Evolutionary conservation across 106 monocot species (phyloP).

Genomic region (Dactylorhiza incarnata): DNA sequence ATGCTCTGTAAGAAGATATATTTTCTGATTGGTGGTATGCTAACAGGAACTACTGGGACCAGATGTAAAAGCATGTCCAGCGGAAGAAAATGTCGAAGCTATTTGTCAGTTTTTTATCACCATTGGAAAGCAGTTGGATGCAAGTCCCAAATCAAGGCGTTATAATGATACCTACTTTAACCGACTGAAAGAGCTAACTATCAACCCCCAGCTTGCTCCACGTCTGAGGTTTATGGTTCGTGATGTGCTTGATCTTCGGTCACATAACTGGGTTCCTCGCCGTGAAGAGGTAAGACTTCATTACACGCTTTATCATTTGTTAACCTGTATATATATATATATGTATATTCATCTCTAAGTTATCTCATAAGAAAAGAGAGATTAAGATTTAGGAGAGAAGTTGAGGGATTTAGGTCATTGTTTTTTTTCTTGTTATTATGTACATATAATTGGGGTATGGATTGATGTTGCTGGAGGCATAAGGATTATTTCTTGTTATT

Average conservation of each 20-base stretch:
- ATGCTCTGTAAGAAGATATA: neutral
- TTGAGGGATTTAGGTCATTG: no score
- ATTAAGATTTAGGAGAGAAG: no score
- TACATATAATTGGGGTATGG: no score
- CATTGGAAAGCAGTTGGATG: slow-evolving; percentile 73
- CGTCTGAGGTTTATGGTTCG: slow-evolving; percentile 63
- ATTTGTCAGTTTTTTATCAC: slow-evolving; percentile 75
- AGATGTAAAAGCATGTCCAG: slow-evolving; percentile 62
- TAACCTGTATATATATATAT: neutral
- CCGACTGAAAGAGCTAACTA: slow-evolving; percentile 38
- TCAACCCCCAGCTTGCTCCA: slow-evolving; percentile 38
- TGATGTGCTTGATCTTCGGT: slow-evolving; percentile 64
- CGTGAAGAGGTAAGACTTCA: slow-evolving; percentile 50
- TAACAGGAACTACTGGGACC: slow-evolving; percentile 47
- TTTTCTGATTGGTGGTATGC: slow-evolving; percentile 2
- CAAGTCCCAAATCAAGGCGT: slow-evolving; percentile 35
- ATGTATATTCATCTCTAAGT: no score
- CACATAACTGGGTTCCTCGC: slow-evolving; percentile 66
- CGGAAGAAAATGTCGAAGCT: slow-evolving; percentile 72
- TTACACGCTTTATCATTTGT: neutral
- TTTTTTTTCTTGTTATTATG: no score
- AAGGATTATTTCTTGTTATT: no score
- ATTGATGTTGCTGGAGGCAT: no score
- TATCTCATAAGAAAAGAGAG: no score
- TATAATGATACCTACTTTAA: slow-evolving; percentile 72